Conservation (phyloP, 2,329 filamentous ascomycete genomes). For the Colletotrichum godetiae region DNA sequence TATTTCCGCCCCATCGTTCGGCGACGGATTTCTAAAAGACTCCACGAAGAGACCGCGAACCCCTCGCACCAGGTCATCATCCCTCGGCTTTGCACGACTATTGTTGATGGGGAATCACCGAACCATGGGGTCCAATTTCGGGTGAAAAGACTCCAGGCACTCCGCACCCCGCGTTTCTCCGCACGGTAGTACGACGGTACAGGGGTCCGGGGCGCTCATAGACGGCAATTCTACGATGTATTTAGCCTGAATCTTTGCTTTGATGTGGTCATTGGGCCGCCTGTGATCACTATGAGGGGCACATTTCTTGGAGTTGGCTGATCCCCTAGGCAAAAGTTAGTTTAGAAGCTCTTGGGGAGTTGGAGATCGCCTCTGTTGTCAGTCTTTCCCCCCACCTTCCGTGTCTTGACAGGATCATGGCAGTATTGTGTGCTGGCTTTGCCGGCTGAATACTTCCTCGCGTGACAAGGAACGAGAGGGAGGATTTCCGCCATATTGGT, state of each 20-base stretch:
- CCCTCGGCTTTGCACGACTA: not conserved
- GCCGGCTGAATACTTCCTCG: not conserved
- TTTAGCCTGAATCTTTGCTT: not conserved
- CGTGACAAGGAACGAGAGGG: no score
- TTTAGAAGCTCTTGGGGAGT: not conserved
- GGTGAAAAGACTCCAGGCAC: not conserved
- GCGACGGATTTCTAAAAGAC: not conserved
- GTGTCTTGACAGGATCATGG: not conserved
- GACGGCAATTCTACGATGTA: not conserved
- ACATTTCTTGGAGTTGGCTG: not conserved
- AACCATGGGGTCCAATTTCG: not conserved
- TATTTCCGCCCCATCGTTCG: not conserved
- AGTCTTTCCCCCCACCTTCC: not conserved
- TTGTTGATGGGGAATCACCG: not conserved
- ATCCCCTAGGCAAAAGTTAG: not conserved
- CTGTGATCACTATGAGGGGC: not conserved
- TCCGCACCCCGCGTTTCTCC: conserved; percentile 1
- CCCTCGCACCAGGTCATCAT: not conserved
- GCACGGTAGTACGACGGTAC: not conserved
- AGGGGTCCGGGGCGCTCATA: not conserved
- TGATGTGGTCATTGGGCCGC: not conserved
- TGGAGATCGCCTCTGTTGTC: not conserved
- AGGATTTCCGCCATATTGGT: not conserved
- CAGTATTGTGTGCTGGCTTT: not conserved
- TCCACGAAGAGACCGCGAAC: not conserved